Base-by-base conservation (phyloP, 2,329 filamentous ascomycete genomes). In the Xylaria sp. region DNA sequence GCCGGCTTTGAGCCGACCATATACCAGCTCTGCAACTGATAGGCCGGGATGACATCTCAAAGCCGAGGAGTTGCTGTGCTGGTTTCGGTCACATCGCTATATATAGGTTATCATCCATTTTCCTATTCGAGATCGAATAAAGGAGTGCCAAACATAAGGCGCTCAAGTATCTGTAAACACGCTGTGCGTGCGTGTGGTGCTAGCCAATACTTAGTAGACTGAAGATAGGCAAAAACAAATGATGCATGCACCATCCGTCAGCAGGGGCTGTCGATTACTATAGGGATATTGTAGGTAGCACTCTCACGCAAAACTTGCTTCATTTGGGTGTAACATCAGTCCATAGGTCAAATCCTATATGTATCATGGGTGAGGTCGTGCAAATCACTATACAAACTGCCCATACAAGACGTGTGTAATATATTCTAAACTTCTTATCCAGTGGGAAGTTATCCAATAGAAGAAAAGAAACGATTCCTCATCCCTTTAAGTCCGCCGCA, bases 1-100 rank as follows among this genome's bases (percentile, higher is more conserved):
- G 54, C 54, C 65, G 60, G 65, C 34, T 63, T 57, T 57, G 23
- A 46, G 5, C 56, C 39, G 15, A 46, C 39, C 12, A 39, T 25
- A 28, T 32, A 23, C n/a, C 34, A 48, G 51, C 6, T 39, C 12
- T 55, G 32, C 20, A 28, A 39, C 44, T 68, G 28, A 60, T 59
- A 65, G 34, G 56, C 18, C 48, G n/a, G 34, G 20, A 37, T n/a
- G 6, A 34, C 20, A 12, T 32, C 23, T 57, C 25, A 48, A 60
- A 60, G 56, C 55, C 52, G 44, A 51, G 57, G 37, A 41, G 51
- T 32, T 51, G 25, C 62, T 51, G 25, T 10, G 56, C 50, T 60
- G 32, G 55, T 61, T 57, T 56, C 56, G 44, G 52, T 65, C 51
- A 37, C 46, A 39, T 48, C 41, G 18, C 12, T 37, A 7, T 48